phyloP scores from a whole-genome alignment of 106 monocot genomes.

The Apostasia ramifera region DNA sequence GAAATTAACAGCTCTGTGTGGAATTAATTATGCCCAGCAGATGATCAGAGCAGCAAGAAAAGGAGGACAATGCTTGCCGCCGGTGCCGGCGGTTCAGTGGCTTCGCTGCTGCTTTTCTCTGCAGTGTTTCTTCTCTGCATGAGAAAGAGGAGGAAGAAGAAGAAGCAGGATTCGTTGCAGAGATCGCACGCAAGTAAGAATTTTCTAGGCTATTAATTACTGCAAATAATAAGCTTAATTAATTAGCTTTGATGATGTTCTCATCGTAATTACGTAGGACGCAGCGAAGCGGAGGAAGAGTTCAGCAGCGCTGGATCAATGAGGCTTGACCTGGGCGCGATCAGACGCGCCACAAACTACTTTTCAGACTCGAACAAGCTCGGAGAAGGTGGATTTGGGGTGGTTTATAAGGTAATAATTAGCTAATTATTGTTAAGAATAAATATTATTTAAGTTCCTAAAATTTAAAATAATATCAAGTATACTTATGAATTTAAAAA shows the following conservation, averaged over 20 bases:
- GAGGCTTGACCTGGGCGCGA: background rate
- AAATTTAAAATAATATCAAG: too few relatives aligned
- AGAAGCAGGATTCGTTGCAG: too few relatives aligned
- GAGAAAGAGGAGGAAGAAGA: background rate
- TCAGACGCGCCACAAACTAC: constrained; percentile 1
- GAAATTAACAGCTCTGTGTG: background rate
- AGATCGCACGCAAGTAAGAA: too few relatives aligned
- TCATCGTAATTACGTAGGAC: background rate
- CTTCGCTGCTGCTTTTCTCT: background rate
- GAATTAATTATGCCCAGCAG: background rate
- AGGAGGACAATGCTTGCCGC: background rate
- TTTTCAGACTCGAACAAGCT: constrained; percentile 7
- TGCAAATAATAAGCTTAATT: too few relatives aligned
- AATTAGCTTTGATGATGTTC: too few relatives aligned
- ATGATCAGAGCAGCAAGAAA: background rate
- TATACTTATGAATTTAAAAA: too few relatives aligned
- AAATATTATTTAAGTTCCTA: too few relatives aligned
- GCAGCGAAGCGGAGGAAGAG: background rate
- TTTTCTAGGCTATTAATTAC: too few relatives aligned
- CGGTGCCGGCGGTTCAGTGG: constrained; percentile 3
- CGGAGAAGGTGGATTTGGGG: constrained; percentile 11
- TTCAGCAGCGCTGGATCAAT: background rate
- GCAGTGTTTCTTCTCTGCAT: constrained; percentile 1
- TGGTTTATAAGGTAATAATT: constrained; percentile 4
- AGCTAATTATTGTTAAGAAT: background rate